phyloP scores from a whole-genome alignment of 345 rosid species.

The Turnera subulata region DNA sequence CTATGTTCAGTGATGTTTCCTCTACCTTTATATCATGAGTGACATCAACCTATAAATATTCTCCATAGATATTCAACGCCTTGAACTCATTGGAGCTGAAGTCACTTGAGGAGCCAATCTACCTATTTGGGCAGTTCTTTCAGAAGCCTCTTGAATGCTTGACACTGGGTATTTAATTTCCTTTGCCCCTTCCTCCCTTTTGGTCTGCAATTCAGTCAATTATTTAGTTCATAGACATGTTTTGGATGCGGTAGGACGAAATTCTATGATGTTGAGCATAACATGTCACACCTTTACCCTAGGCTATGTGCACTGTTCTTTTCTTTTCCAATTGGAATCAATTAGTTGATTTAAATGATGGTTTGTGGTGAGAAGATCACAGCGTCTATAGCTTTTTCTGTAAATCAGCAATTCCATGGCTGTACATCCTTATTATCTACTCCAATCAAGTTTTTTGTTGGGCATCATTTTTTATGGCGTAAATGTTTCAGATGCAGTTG shows the following conservation, averaged over 20 bases:
- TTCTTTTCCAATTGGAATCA: neutral
- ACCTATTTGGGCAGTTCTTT: constrained; percentile 92
- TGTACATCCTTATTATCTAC: neutral
- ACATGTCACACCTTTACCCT: too few species aligned
- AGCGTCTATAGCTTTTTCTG: too few species aligned
- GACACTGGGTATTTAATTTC: constrained; percentile 63
- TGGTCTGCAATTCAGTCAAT: too few species aligned
- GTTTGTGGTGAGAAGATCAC: neutral
- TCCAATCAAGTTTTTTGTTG: neutral
- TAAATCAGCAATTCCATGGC: neutral
- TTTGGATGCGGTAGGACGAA: too few species aligned
- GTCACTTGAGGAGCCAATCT: constrained; percentile 95
- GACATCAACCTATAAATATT: constrained; percentile 6
- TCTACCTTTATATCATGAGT: constrained; percentile 18
- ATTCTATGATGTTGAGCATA: too few species aligned
- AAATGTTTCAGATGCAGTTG: neutral
- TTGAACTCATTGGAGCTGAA: constrained; percentile 85
- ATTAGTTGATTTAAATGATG: constrained; percentile 1
- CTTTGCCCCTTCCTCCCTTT: neutral
- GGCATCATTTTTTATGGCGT: neutral
- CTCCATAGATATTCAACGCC: constrained; percentile 72
- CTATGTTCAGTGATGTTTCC: constrained; percentile 4
- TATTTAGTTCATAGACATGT: too few species aligned
- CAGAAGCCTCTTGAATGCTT: constrained; percentile 84
- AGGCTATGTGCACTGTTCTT: neutral